Evolutionary conservation across 1,284 basidiomycete genomes (phyloP).

Genomic region (Earliella scabrosa): DNA sequence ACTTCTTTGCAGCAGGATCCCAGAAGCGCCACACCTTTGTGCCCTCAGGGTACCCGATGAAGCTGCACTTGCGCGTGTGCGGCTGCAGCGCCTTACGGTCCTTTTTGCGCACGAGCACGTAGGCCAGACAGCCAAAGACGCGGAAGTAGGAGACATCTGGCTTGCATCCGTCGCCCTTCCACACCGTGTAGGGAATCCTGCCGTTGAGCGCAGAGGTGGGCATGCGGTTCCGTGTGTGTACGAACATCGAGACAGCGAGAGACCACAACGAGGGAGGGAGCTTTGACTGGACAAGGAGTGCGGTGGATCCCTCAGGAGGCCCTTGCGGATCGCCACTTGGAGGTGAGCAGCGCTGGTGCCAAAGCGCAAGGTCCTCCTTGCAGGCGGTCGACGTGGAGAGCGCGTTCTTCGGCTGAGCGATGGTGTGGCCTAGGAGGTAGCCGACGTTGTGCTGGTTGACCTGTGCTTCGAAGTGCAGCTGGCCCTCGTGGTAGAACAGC

Average conservation of each 20-base stretch:
- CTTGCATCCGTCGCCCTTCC: not conserved
- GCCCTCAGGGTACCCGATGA: constrained; percentile 39
- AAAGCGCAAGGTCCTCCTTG: not conserved
- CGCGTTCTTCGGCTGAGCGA: not conserved
- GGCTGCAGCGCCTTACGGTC: constrained; percentile 31
- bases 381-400: not conserved
- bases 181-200: not conserved
- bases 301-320: not conserved
- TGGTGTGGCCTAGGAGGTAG: constrained; percentile 11
- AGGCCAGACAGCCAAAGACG: constrained; percentile 34
- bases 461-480: constrained; percentile 8
- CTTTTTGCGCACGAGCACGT: constrained; percentile 39
- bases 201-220: constrained; percentile 5
- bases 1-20: constrained; percentile 21
- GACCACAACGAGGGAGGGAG: not conserved
- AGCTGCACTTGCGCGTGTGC: constrained; percentile 39
- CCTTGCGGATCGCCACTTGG: not conserved
- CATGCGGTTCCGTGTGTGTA: constrained; percentile 18
- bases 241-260: not conserved
- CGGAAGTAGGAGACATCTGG: constrained; percentile 18
- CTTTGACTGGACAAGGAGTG: not conserved
- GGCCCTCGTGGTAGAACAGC: constrained; percentile 3
- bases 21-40: constrained; percentile 37
- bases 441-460: constrained; percentile 15
- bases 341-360: not conserved